These are phyloP conservation scores for Graphiopsis chlorocephala DNA, from an alignment of 2,329 filamentous ascomycete species.

Conservation along the genomic window DNA sequence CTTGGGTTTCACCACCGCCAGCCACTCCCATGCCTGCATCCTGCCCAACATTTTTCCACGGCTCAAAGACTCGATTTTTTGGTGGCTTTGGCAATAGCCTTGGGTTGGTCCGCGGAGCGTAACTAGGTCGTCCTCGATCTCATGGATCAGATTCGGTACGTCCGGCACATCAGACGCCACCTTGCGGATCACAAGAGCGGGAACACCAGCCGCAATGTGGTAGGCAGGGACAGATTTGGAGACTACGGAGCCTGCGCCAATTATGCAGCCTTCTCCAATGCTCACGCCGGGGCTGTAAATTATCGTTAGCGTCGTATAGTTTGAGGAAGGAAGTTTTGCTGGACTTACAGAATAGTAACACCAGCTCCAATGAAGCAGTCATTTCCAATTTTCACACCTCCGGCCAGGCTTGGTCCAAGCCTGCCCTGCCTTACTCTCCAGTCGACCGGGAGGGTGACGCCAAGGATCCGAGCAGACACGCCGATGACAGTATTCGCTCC, in stretches of 20 bases:
- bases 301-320: not conserved
- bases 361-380: conserved; percentile 25
- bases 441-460: conserved; percentile 17
- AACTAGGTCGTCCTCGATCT: not conserved
- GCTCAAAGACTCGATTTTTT: not conserved
- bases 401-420: conserved; percentile 6
- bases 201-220: conserved; percentile 23
- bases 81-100: not conserved
- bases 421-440: conserved; percentile 18
- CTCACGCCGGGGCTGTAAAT: conserved; percentile 22
- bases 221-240: conserved; percentile 20
- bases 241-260: conserved; percentile 25
- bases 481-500: conserved; percentile 16
- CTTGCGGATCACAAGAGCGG: conserved; percentile 23
- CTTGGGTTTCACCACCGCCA: not conserved
- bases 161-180: conserved; percentile 20
- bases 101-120: not conserved
- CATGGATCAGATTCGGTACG: conserved; percentile 9
- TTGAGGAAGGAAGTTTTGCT: not conserved
- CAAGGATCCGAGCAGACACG: conserved; percentile 13
- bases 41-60: not conserved
- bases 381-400: conserved; percentile 11
- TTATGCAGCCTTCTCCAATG: conserved; percentile 25
- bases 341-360: conserved; percentile 22
- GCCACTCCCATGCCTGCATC: not conserved